Evolutionary conservation across 192 early-diverging fungal species (phyloP).

Genomic region (Neocallimastix lanati): DNA sequence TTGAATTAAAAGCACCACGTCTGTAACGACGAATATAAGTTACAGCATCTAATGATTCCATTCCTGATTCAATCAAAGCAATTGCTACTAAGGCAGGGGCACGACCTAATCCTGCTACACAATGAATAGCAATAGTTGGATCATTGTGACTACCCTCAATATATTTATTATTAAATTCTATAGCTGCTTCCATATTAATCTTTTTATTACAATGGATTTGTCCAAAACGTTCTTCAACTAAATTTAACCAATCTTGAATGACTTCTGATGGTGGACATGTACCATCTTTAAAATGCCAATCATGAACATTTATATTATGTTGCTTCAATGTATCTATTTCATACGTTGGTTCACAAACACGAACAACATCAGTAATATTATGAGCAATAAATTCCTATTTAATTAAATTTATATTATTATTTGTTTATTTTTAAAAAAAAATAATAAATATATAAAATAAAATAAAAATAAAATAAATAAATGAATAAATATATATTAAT

Average conservation of each 20-base stretch:
- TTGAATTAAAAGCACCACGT: slow-evolving; percentile 59
- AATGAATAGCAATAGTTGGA: slow-evolving; percentile 36
- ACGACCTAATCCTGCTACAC: slow-evolving; percentile 57
- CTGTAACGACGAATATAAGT: slow-evolving; percentile 45
- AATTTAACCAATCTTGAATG: slow-evolving; percentile 40
- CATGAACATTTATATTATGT: slow-evolving; percentile 45
- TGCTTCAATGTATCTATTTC: slow-evolving; percentile 21
- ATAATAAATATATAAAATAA: neutral
- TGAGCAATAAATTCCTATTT: slow-evolving; percentile 47
- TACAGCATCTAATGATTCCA: slow-evolving; percentile 56
- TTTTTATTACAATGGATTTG: slow-evolving; percentile 2
- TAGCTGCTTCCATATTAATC: neutral
- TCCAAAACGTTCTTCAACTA: slow-evolving; percentile 35
- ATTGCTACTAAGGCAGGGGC: slow-evolving; percentile 50
- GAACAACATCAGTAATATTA: slow-evolving; percentile 53
- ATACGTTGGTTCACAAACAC: slow-evolving; percentile 79
- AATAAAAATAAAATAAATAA: slow-evolving; percentile 1
- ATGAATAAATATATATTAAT: too few species aligned
- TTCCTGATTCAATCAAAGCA: slow-evolving; percentile 62
- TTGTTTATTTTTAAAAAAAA: neutral
- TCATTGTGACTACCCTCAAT: slow-evolving; percentile 10
- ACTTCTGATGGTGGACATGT: slow-evolving; percentile 34
- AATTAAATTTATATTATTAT: neutral
- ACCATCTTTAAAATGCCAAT: slow-evolving; percentile 11
- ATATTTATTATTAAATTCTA: neutral